A percentile compares a stretch with the other conserved stretches of the same genome.
Conservation (phyloP, 2,329 filamentous ascomycete genomes). For the Phaeophleospora eucalypticola region DNA sequence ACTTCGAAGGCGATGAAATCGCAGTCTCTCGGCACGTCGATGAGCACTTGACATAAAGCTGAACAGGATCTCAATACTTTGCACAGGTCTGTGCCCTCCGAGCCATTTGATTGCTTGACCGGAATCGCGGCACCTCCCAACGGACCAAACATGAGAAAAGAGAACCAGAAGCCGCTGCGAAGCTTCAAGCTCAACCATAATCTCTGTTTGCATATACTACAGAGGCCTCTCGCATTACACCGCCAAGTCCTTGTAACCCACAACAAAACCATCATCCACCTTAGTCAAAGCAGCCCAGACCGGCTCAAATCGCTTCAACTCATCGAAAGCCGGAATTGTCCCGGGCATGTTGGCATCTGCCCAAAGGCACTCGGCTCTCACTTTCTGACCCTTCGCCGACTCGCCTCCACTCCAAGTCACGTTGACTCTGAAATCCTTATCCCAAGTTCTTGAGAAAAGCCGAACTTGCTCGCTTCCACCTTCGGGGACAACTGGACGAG, state of each 20-base stretch:
- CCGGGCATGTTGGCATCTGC: conserved; percentile 72
- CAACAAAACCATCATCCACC: conserved; percentile 70
- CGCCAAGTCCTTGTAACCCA: conserved; percentile 67
- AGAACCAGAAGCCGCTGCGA: no score
- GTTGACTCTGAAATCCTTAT: conserved; percentile 70
- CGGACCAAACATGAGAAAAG: no score
- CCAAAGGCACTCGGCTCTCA: conserved; percentile 76
- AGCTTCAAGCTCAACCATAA: no score
- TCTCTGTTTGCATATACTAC: no score
- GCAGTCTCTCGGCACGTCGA: conserved; percentile 67
- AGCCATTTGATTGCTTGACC: no score
- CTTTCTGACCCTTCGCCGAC: conserved; percentile 47
- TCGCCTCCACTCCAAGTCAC: conserved; percentile 55
- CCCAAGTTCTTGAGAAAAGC: conserved; percentile 80
- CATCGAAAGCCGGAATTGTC: conserved; percentile 77
- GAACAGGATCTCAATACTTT: not conserved
- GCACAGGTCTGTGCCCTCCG: no score
- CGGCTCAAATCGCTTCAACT: conserved; percentile 71
- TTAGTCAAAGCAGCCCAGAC: conserved; percentile 77
- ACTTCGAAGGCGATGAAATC: conserved; percentile 63
- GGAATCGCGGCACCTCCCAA: no score
- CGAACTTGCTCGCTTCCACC: conserved; percentile 64
- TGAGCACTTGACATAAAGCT: conserved; percentile 50
- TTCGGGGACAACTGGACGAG: conserved; percentile 45
- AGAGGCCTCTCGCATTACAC: no score